Evolutionary conservation across 805 yeast species (phyloP).

Genomic region (Suhomyces emberorum): DNA sequence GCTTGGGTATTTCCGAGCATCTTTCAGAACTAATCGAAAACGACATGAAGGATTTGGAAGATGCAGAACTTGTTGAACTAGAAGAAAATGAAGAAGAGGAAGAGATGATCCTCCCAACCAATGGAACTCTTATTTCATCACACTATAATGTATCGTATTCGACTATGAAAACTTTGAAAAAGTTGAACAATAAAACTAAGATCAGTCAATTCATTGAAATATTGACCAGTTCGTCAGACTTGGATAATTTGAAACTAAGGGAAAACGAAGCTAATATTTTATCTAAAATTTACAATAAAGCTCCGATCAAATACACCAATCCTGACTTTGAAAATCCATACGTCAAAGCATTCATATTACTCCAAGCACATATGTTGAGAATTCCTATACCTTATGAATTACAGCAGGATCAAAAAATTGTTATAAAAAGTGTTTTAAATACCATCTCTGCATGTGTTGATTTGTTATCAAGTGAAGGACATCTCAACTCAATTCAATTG

Average conservation of each 20-base stretch:
- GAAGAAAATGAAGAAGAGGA: conserved; percentile 39
- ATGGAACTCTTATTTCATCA: conserved; percentile 72
- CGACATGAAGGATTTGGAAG: conserved; percentile 58
- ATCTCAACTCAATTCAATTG: conserved; percentile 69
- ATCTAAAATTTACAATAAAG: conserved; percentile 47
- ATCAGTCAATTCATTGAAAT: conserved; percentile 62
- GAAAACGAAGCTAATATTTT: conserved; percentile 53
- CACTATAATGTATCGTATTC: conserved; percentile 63
- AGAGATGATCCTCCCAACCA: conserved; percentile 51
- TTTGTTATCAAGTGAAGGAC: conserved; percentile 74
- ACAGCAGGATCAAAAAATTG: conserved; percentile 49
- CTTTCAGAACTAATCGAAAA: conserved; percentile 81
- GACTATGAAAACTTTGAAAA: conserved; percentile 62
- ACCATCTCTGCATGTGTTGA: conserved; percentile 71
- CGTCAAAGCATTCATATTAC: conserved; percentile 66
- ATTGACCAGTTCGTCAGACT: conserved; percentile 67
- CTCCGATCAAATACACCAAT: conserved; percentile 57
- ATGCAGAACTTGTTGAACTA: conserved; percentile 60
- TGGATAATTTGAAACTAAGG: conserved; percentile 62
- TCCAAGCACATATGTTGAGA: conserved; percentile 82
- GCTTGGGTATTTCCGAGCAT: conserved; percentile 71
- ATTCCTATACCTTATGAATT: conserved; percentile 57
- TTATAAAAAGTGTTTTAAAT: conserved; percentile 48
- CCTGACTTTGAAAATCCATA: conserved; percentile 49
- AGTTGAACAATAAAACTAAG: conserved; percentile 54